These are phyloP conservation scores for Yarrowia galli DNA, from an alignment of 1,139 yeast genomes.

Conservation along the genomic window DNA sequence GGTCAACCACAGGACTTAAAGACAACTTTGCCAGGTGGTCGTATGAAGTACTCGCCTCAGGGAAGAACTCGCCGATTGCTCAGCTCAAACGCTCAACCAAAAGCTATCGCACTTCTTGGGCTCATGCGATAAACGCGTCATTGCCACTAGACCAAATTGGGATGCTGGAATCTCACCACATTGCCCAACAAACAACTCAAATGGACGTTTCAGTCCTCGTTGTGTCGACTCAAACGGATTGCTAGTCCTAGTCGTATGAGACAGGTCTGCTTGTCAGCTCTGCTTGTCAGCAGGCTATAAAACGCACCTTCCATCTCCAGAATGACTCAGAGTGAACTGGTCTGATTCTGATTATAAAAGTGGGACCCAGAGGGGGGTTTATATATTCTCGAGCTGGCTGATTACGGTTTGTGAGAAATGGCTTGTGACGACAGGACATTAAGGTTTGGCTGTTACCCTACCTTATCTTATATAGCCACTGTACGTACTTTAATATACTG, in stretches of 20 bases:
- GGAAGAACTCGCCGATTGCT: background rate
- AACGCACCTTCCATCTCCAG: slow-evolving; percentile 11
- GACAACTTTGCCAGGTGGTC: slow-evolving; percentile 5
- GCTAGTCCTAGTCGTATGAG: background rate
- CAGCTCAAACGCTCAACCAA: slow-evolving; percentile 2
- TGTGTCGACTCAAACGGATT: background rate
- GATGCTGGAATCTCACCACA: background rate
- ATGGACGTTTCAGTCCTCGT: background rate
- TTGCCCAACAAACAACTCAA: slow-evolving; percentile 1
- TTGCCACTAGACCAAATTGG: background rate
- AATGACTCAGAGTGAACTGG: slow-evolving; percentile 2
- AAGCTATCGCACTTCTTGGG: slow-evolving; percentile 4
- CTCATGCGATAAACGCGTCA: slow-evolving; percentile 9
- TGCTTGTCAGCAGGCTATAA: slow-evolving; percentile 16
- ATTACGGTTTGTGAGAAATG: background rate
- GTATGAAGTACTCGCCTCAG: background rate
- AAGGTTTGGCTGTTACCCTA: no score
- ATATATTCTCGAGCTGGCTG: background rate
- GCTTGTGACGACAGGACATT: background rate
- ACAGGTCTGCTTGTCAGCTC: slow-evolving; percentile 12
- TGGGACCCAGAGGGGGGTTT: slow-evolving; percentile 4
- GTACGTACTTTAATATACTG: no score
- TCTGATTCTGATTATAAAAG: slow-evolving; percentile 2
- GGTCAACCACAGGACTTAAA: background rate
- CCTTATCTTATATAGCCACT: no score